Percentiles rank a stretch among this genome's conserved stretches.
Conservation (phyloP, 495 filamentous ascomycete species). For the Trichoderma reesei region DNA sequence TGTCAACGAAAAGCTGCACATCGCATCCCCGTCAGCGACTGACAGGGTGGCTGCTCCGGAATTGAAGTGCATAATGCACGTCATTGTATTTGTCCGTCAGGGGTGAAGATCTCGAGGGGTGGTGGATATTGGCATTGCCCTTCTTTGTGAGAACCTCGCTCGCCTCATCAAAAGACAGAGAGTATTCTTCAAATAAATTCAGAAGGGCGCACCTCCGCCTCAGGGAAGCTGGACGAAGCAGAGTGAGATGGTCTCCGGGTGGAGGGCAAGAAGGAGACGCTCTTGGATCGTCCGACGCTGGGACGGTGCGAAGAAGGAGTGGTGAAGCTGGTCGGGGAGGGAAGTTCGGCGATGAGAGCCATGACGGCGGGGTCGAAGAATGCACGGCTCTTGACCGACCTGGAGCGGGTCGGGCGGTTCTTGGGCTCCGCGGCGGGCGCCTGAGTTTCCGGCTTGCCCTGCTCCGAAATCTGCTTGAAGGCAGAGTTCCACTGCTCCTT, state of each 20-base stretch:
- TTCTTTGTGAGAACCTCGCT: no score
- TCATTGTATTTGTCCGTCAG: neutral
- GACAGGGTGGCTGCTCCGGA: neutral
- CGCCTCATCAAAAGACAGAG: neutral
- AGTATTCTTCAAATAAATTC: neutral
- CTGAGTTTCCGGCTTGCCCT: neutral
- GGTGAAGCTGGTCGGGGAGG: neutral
- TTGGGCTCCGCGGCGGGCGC: no score
- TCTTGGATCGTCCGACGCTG: neutral
- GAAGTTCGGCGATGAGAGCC: slow-evolving; percentile 1
- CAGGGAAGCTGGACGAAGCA: neutral
- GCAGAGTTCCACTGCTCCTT: neutral
- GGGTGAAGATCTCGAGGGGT: neutral
- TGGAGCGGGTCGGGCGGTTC: neutral
- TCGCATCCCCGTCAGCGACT: neutral
- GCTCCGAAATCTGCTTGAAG: neutral
- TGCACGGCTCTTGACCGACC: neutral
- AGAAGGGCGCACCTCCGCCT: neutral
- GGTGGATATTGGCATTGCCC: no score
- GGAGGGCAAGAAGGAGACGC: neutral
- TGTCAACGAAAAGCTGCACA: neutral
- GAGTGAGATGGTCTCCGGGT: neutral
- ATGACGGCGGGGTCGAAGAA: slow-evolving; percentile 3
- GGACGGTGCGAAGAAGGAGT: neutral
- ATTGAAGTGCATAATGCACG: neutral